Percentiles rank a stretch among this genome's conserved stretches.
Conservation (phyloP, 306 rosid genomes). For the Castanea mollissima region DNA sequence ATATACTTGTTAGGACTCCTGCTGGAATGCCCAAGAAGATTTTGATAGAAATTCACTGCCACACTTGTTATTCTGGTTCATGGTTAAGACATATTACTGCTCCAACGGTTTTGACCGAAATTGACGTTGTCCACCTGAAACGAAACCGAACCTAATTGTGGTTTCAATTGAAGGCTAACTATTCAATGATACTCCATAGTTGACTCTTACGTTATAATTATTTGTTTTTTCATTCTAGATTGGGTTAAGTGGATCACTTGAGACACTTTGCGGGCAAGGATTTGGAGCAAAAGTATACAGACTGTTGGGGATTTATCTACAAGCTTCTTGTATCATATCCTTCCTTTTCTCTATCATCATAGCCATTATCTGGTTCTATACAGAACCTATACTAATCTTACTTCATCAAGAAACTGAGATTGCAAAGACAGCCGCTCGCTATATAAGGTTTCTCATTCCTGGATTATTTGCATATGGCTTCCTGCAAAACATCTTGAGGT, state of each 20-base stretch:
- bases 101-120: no score
- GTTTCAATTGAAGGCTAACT: no score
- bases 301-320: conserved; percentile 69
- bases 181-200: no score
- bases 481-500: conserved; percentile 69
- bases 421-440: conserved; percentile 51
- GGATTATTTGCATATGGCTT: conserved; percentile 64
- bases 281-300: conserved; percentile 64
- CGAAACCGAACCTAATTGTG: no score
- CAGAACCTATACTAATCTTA: conserved; percentile 52
- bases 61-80: no score
- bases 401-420: conserved; percentile 66
- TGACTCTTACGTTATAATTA: background rate
- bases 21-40: no score
- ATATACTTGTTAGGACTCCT: no score
- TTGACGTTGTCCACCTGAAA: no score
- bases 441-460: conserved; percentile 57
- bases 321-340: conserved; percentile 66
- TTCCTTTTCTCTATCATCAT: conserved; percentile 48
- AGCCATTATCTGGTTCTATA: conserved; percentile 61
- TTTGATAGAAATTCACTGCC: no score
- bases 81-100: no score
- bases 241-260: conserved; percentile 83
- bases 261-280: conserved; percentile 85
- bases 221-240: conserved; percentile 33